Percentiles rank a stretch among this genome's conserved stretches.
These are phyloP conservation scores for Aureobasidium pullulans DNA, from an alignment of 2,329 filamentous ascomycete genomes.

Conservation along the genomic window DNA sequence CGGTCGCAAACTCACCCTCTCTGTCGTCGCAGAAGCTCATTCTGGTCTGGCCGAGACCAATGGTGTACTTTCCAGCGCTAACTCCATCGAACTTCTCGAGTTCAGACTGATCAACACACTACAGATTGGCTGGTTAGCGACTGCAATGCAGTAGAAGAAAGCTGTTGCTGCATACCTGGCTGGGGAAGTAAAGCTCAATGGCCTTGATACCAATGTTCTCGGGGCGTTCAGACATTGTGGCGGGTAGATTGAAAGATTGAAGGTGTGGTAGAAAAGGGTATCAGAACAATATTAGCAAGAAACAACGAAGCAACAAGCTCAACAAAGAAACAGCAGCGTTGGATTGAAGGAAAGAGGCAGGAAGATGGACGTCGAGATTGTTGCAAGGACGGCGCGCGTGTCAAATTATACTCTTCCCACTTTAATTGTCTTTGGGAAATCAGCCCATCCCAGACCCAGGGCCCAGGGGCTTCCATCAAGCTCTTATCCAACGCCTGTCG, in stretches of 20 bases:
- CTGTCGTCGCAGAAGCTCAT: constrained; percentile 51
- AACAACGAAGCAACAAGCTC: constrained; percentile 5
- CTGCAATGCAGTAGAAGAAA: neutral
- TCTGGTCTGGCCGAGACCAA: constrained; percentile 48
- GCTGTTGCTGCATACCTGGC: constrained; percentile 35
- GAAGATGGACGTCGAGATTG: constrained; percentile 6
- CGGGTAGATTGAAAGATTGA: neutral
- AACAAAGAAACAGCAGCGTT: constrained; percentile 8
- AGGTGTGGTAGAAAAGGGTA: neutral
- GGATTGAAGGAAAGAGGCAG: neutral
- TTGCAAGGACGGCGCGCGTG: neutral
- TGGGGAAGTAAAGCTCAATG: constrained; percentile 49
- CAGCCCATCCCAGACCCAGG: neutral
- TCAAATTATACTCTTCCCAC: constrained; percentile 1
- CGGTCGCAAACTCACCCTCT: constrained; percentile 32
- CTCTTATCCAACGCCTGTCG: constrained; percentile 7
- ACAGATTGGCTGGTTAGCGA: constrained; percentile 18
- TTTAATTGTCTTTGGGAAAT: constrained; percentile 7
- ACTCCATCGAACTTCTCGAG: constrained; percentile 51
- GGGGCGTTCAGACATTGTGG: constrained; percentile 37
- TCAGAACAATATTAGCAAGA: constrained; percentile 10
- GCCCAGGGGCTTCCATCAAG: neutral
- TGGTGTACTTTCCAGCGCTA: constrained; percentile 45
- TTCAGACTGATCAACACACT: constrained; percentile 48
- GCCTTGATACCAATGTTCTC: constrained; percentile 48